Evolutionary conservation across 208 protist genomes (phyloP), one percentile per base, ranked within the genome.

Genomic region (Wallacemonas sp.): DNA sequence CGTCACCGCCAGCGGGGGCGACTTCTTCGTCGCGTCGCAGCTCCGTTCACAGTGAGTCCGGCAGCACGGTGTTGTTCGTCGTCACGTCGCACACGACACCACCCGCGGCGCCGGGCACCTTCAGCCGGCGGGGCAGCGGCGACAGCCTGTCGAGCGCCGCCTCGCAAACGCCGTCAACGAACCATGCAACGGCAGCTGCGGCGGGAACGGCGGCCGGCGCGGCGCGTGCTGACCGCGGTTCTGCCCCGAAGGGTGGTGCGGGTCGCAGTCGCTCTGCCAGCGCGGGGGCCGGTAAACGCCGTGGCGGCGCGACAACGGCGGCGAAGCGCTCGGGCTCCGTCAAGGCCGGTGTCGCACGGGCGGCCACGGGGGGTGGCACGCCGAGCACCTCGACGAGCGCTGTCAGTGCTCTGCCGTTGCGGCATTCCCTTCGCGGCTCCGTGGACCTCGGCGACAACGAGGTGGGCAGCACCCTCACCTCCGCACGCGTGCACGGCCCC

Each of bases 1-100:
- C 21, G 34, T 42, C 10, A 30, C 54, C 26, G 34, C 27, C 32
- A 24, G 67, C 39, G 73, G 64, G 38, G 8, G 61, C 6, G 67
- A 79, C 34, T 79, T 71, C 33, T 24, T 77, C 38, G 36, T 58
- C 26, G 34, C 66, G 41, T 62, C 77, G 65, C 62, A 76, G 58
- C 45, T 66, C 61, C 45, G 29, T 36, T 3, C 55, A 62, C 38
- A 44, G 26, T 17, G 38, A 62, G 21, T 37, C 39, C 3, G 53
- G 5, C 15, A 30, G 22, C 0, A 48, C 55, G 19, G 55, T 44
- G 33, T 29, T 62, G 24, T 46, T 62, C 19, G 55, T 44, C 55
- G 22, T 44, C 55, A 62, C 37, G 19, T 34, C 26, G 26, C 10
- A 13, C 12, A 36, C 33, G 36, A 26, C 37, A 9, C 17, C 38